These are phyloP conservation scores for Candida sanyaensis DNA, from an alignment of 1,139 yeast species.

Conservation along the genomic window DNA sequence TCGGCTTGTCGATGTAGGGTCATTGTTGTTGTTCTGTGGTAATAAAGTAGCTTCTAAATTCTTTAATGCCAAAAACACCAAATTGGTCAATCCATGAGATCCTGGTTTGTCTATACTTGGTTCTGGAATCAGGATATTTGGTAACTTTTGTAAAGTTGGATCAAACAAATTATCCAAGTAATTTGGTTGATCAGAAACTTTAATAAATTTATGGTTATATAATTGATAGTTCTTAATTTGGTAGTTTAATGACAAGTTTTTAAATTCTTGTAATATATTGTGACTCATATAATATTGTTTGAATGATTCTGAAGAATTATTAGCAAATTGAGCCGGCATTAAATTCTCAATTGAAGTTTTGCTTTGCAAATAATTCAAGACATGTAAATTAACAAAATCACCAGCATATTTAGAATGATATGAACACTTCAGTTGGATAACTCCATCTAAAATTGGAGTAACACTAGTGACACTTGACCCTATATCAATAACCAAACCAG, in stretches of 20 bases:
- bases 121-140: constrained; percentile 33
- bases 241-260: constrained; percentile 16
- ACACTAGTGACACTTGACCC: constrained; percentile 64
- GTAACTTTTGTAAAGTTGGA: constrained; percentile 45
- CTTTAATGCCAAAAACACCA: constrained; percentile 41
- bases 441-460: constrained; percentile 74
- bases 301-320: constrained; percentile 43
- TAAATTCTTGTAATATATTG: constrained; percentile 45
- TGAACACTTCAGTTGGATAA: constrained; percentile 60
- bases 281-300: constrained; percentile 45
- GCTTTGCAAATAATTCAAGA: constrained; percentile 38
- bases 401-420: constrained; percentile 68
- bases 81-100: constrained; percentile 43
- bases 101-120: constrained; percentile 41
- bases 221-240: constrained; percentile 45
- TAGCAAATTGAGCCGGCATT: constrained; percentile 26
- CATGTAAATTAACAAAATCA: constrained; percentile 62
- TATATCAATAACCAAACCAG: constrained; percentile 68
- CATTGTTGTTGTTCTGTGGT: constrained; percentile 22
- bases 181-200: constrained; percentile 43
- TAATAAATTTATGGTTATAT: constrained; percentile 43
- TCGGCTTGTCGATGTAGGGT: constrained; percentile 25
- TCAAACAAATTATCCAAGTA: constrained; percentile 56
- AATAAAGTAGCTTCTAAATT: constrained; percentile 34
- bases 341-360: constrained; percentile 29